A percentile compares a stretch with the other conserved stretches of the same genome.
Evolutionary conservation across 2,329 filamentous ascomycete genomes (phyloP).

Genomic region (Diaporthe sp.): DNA sequence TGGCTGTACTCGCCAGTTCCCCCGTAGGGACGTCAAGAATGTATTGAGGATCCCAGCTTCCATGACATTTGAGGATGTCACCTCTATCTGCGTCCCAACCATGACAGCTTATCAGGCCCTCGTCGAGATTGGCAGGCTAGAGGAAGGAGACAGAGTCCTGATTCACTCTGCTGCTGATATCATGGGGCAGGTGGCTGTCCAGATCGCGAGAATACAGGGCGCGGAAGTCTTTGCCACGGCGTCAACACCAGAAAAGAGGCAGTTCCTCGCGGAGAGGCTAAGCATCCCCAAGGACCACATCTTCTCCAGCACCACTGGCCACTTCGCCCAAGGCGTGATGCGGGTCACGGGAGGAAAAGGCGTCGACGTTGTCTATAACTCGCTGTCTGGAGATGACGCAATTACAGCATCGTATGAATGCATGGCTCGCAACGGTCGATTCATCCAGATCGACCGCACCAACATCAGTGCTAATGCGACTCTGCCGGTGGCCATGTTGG

Average conservation of each 20-base stretch:
- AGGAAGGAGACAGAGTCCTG: constrained; percentile 50
- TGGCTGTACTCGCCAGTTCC: constrained; percentile 34
- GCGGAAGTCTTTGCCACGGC: constrained; percentile 57
- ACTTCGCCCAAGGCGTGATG: constrained; percentile 9
- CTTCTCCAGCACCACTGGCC: constrained; percentile 43
- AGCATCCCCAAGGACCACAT: constrained; percentile 53
- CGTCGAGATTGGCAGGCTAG: constrained; percentile 45
- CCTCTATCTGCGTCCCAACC: constrained; percentile 30
- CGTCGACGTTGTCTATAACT: constrained; percentile 38
- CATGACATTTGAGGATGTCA: constrained; percentile 49
- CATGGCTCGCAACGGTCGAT: constrained; percentile 56
- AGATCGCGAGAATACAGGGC: constrained; percentile 51
- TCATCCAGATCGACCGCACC: constrained; percentile 60
- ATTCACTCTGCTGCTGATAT: constrained; percentile 57
- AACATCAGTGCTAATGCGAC: constrained; percentile 53
- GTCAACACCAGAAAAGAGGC: constrained; percentile 46
- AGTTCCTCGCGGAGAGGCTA: constrained; percentile 48
- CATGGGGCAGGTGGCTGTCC: constrained; percentile 56
- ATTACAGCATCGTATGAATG: constrained; percentile 58
- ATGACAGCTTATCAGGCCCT: constrained; percentile 55
- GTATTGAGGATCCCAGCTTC: constrained; percentile 48
- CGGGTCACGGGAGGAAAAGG: constrained; percentile 31
- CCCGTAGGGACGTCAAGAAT: constrained; percentile 34
- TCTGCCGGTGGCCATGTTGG: constrained; percentile 58
- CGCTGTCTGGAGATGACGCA: constrained; percentile 45